Percentiles rank a stretch among this genome's conserved stretches.
phyloP scores from a whole-genome alignment of 768 basidiomycete species.

The Galerina marginata region DNA sequence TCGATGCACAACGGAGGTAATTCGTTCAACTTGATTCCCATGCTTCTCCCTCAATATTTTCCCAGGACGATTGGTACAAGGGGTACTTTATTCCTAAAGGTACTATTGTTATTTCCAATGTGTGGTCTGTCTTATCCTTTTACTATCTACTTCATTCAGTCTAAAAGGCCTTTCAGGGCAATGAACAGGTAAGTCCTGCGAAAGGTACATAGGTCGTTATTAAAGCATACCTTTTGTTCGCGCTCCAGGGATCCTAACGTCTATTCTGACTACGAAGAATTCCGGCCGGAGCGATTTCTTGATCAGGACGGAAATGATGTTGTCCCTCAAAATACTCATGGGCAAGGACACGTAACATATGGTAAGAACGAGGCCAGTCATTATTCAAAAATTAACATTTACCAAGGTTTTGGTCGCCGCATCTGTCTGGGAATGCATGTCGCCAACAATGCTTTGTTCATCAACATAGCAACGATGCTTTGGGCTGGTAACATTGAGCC shows the following conservation, averaged over 20 bases:
- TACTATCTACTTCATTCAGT: no score
- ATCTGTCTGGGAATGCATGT: no score
- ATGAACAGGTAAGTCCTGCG: constrained; percentile 8
- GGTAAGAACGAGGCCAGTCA: no score
- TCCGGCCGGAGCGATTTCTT: constrained; percentile 12
- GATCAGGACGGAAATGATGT: neutral
- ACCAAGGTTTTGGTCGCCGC: no score
- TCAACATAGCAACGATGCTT: no score
- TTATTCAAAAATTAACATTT: no score
- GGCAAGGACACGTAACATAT: no score
- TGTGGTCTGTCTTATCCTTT: neutral
- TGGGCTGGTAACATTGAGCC: no score
- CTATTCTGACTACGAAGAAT: constrained; percentile 6
- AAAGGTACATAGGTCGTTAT: neutral
- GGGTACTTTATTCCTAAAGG: constrained; percentile 50
- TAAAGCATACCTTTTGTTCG: neutral
- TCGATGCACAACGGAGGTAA: neutral
- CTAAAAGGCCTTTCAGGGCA: neutral
- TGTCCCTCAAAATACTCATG: no score
- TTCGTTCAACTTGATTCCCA: neutral
- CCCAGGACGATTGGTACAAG: constrained; percentile 45
- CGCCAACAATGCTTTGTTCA: no score
- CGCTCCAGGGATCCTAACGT: constrained; percentile 4
- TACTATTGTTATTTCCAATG: neutral
- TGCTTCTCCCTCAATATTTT: neutral